Percentiles rank a stretch among this genome's conserved stretches.
Conservation (phyloP, 208 protist species). For the Trypanosomatidae sp. region DNA sequence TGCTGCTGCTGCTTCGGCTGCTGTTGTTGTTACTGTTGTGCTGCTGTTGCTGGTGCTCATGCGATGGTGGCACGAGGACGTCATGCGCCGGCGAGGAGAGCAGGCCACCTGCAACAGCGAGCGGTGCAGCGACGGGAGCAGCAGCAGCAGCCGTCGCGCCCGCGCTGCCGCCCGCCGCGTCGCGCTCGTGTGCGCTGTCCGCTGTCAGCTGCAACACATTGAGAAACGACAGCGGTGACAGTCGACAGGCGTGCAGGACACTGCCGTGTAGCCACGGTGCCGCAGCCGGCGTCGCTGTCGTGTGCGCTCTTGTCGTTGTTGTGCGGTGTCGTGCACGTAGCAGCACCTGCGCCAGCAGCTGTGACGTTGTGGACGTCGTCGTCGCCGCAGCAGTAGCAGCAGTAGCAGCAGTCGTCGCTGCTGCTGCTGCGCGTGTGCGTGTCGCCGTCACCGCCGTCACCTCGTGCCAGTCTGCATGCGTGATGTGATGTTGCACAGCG, state of each 20-base stretch:
- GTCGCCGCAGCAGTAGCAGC: no score
- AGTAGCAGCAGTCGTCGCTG: no score
- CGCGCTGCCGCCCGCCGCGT: background rate
- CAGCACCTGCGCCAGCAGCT: background rate
- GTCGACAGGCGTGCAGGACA: background rate
- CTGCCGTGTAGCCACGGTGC: background rate
- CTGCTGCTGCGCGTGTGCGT: no score
- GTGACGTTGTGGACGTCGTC: background rate
- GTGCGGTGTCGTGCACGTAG: background rate
- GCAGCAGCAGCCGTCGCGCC: background rate
- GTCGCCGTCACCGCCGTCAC: no score
- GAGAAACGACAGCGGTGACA: constrained; percentile 29
- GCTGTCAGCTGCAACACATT: constrained; percentile 53
- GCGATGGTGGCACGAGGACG: no score
- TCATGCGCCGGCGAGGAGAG: no score
- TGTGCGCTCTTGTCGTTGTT: background rate
- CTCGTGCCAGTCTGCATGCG: no score
- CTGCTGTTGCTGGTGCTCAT: no score
- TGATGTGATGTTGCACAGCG: constrained; percentile 15
- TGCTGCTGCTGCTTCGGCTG: no score
- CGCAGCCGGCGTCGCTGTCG: background rate
- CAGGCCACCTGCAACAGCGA: no score
- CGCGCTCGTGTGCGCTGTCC: background rate
- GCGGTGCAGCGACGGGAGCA: no score
- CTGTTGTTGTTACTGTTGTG: no score